Evolutionary conservation across 2,329 filamentous ascomycete genomes (phyloP).

Genomic region (Dichotomopilus funicola): DNA sequence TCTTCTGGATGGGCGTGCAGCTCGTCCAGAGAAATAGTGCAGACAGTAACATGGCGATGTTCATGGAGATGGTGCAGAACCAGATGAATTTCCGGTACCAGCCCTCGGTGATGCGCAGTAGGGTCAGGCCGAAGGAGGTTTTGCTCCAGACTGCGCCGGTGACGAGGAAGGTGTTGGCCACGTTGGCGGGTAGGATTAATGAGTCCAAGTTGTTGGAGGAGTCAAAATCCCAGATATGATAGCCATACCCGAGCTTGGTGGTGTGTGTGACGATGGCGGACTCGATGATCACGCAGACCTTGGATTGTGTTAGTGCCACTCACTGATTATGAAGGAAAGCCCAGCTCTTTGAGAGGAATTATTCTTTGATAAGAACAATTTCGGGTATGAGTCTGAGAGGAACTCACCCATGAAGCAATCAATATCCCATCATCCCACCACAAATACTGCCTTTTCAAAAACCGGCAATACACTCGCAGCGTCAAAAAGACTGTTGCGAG

Average conservation of each 20-base stretch:
- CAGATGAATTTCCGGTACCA: conserved; percentile 25
- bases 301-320: not conserved
- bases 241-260: conserved; percentile 19
- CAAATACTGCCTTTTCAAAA: conserved; percentile 17
- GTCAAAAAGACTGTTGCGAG: conserved; percentile 18
- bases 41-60: conserved; percentile 25
- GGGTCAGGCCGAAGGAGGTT: conserved; percentile 33
- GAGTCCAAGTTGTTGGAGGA: conserved; percentile 16
- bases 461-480: conserved; percentile 23
- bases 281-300: conserved; percentile 18
- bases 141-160: conserved; percentile 31
- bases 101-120: conserved; percentile 29
- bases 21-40: conserved; percentile 25
- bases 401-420: conserved; percentile 22
- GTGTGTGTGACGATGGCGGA: conserved; percentile 15
- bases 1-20: conserved; percentile 23
- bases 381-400: no score
- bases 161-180: conserved; percentile 26
- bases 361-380: not conserved
- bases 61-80: conserved; percentile 29
- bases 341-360: not conserved
- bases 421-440: conserved; percentile 25
- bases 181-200: conserved; percentile 12
- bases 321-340: no score
- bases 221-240: conserved; percentile 22